Evolutionary conservation across 2,329 filamentous ascomycete genomes (phyloP).

Genomic region (Aschersonia sp.): DNA sequence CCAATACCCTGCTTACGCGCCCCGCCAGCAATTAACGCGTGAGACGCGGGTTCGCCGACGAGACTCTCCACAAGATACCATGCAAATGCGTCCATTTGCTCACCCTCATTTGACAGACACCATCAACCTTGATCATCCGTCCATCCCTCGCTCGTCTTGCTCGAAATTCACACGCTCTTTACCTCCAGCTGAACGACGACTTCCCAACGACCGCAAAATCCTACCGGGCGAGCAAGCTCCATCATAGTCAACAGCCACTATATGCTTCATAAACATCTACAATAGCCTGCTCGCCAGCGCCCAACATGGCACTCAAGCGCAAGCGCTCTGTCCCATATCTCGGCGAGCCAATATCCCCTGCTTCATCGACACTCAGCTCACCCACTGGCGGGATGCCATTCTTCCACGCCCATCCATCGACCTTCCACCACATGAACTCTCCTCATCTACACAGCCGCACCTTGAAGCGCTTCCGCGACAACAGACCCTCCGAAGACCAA

Average conservation of each 20-base stretch:
- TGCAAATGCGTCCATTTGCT: too few relatives aligned
- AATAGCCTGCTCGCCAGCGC: background rate
- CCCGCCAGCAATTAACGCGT: background rate
- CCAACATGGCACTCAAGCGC: slow-evolving; percentile 41
- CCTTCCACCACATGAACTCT: slow-evolving; percentile 16
- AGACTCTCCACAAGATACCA: too few relatives aligned
- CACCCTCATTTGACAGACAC: too few relatives aligned
- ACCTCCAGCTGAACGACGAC: too few relatives aligned
- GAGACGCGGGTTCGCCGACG: background rate
- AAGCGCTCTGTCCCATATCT: slow-evolving; percentile 49
- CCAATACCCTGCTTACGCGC: background rate
- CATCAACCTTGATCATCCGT: too few relatives aligned
- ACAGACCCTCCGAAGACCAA: slow-evolving; percentile 38
- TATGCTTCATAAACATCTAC: background rate
- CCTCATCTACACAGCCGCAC: slow-evolving; percentile 39
- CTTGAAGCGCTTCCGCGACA: slow-evolving; percentile 45
- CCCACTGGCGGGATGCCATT: slow-evolving; percentile 13
- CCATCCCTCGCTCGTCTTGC: too few relatives aligned
- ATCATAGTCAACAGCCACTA: background rate
- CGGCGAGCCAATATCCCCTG: slow-evolving; percentile 28
- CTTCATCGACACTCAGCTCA: slow-evolving; percentile 21
- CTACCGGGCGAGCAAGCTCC: too few relatives aligned
- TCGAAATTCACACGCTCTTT: too few relatives aligned
- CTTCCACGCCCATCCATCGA: slow-evolving; percentile 12
- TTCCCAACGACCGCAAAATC: too few relatives aligned